These are phyloP conservation scores for Trypanosomatidae sp. DNA, from an alignment of 208 protist species.

Conservation along the genomic window DNA sequence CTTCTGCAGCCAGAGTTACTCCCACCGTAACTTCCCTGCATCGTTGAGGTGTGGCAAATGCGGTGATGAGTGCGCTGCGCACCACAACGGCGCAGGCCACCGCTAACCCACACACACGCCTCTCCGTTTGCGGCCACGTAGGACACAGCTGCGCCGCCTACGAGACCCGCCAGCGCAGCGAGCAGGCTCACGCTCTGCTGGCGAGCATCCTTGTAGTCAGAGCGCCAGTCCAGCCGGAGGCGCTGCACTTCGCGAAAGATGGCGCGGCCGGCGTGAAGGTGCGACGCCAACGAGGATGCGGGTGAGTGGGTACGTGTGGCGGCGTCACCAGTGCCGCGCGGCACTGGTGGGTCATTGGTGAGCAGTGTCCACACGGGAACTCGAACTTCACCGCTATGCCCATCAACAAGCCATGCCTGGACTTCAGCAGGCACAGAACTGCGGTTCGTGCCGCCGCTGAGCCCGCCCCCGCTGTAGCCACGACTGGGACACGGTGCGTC, in stretches of 20 bases:
- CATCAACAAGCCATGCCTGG: conserved; percentile 6
- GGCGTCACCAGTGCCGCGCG: background rate
- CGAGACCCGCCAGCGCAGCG: conserved; percentile 8
- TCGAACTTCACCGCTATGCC: background rate
- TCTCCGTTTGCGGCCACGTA: conserved; percentile 2
- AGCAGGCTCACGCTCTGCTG: background rate
- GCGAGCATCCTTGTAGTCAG: background rate
- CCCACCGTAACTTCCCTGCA: background rate
- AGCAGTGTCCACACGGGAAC: conserved; percentile 11
- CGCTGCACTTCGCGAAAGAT: conserved; percentile 13
- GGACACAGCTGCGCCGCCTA: conserved; percentile 19
- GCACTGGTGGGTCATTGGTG: background rate
- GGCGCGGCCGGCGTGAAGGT: conserved; percentile 9
- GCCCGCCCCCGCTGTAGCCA: background rate
- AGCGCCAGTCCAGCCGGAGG: conserved; percentile 21
- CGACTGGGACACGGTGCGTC: background rate
- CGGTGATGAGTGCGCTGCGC: background rate
- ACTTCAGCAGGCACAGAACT: background rate
- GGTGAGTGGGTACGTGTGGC: background rate
- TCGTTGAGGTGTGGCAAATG: background rate
- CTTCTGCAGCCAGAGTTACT: background rate
- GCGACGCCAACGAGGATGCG: background rate
- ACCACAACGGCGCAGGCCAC: conserved; percentile 14
- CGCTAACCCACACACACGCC: conserved; percentile 27
- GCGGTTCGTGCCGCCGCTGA: background rate